Percentiles rank a stretch among this genome's conserved stretches.
Conservation (phyloP, 306 rosid species). For the Alnus glutinosa region DNA sequence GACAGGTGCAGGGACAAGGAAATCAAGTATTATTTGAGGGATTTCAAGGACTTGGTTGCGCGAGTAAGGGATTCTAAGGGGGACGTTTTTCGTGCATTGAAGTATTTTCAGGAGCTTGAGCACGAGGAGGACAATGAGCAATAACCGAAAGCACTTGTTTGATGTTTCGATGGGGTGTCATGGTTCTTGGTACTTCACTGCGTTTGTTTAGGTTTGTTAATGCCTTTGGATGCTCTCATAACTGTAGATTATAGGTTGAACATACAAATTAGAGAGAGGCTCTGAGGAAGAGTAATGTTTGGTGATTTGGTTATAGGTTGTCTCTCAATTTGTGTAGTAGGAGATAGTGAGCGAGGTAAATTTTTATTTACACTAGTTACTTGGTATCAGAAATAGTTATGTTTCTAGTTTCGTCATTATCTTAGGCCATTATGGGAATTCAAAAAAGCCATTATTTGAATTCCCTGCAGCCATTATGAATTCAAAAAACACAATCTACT, state of each 20-base stretch:
- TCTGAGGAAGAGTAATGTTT: background rate
- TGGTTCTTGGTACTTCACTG: background rate
- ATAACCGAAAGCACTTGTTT: background rate
- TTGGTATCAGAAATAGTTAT: background rate
- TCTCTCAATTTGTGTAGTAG: background rate
- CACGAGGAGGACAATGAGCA: background rate
- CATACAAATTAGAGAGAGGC: background rate
- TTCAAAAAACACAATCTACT: too few relatives aligned
- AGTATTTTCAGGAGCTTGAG: slow-evolving; percentile 23
- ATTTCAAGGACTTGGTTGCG: slow-evolving; percentile 1
- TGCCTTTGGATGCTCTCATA: background rate
- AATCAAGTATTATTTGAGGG: background rate
- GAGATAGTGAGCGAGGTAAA: background rate
- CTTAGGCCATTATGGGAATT: background rate
- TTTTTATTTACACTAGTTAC: background rate
- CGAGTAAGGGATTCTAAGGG: background rate
- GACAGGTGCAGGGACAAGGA: background rate
- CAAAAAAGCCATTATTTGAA: background rate
- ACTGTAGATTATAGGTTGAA: background rate
- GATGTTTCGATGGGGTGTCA: background rate
- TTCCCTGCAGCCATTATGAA: too few relatives aligned
- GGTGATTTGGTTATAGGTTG: background rate
- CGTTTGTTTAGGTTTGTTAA: background rate
- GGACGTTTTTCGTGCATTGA: background rate
- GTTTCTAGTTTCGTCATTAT: background rate